Conservation (phyloP, 2,329 filamentous ascomycete species). For the Cladosporium colombiae region DNA sequence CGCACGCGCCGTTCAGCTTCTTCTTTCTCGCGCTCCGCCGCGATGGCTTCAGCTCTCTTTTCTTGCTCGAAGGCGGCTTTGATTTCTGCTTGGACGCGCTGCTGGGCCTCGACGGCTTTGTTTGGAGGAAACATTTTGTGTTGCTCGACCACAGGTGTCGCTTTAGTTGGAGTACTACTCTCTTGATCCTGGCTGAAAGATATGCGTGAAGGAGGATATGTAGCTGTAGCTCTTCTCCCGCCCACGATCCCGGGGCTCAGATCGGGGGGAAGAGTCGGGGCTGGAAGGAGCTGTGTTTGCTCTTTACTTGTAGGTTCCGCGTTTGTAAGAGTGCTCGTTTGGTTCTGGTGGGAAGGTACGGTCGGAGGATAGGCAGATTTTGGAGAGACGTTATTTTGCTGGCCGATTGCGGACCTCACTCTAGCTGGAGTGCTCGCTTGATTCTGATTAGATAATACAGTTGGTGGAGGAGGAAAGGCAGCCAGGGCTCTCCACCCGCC, state of each 20-base stretch:
- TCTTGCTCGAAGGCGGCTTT: no score
- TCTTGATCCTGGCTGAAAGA: neutral
- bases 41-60: no score
- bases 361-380: neutral
- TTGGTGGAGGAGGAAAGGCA: neutral
- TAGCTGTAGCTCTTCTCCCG: neutral
- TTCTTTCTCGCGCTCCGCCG: no score
- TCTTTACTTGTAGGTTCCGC: neutral
- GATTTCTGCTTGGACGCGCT: neutral
- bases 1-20: no score
- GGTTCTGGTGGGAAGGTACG: neutral
- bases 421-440: neutral
- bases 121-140: neutral
- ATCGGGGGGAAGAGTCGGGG: neutral
- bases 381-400: neutral
- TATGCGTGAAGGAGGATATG: neutral
- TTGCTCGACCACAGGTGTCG: neutral
- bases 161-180: neutral
- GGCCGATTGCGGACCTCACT: neutral
- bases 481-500: neutral
- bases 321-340: neutral
- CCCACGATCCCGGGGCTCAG: neutral
- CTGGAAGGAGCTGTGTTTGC: neutral
- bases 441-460: neutral
- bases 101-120: neutral